Conservation (phyloP, 2,329 filamentous ascomycete genomes). For the Proliferodiscus dingleyae region DNA sequence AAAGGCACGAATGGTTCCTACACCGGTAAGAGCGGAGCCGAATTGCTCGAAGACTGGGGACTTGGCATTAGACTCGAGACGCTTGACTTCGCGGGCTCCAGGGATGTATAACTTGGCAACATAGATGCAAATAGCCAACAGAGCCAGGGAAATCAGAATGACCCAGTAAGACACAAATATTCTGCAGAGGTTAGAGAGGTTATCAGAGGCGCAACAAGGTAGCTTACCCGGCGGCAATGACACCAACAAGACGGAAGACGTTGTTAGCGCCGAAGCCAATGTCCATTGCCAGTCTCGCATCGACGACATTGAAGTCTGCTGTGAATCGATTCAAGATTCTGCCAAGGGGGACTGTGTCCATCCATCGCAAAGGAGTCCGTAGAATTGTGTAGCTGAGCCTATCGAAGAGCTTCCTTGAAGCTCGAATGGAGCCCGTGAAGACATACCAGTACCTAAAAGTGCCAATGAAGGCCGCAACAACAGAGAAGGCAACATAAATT, state of each 20-base stretch:
- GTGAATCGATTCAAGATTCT: slow-evolving; percentile 75
- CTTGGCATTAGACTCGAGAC: slow-evolving; percentile 71
- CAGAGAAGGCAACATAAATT: slow-evolving; percentile 60
- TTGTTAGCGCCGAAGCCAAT: slow-evolving; percentile 56
- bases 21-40: slow-evolving; percentile 64
- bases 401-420: slow-evolving; percentile 64
- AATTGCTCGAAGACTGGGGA: slow-evolving; percentile 80
- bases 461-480: slow-evolving; percentile 52
- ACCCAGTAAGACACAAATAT: slow-evolving; percentile 64
- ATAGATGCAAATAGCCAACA: slow-evolving; percentile 54
- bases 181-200: slow-evolving; percentile 33
- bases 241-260: slow-evolving; percentile 57
- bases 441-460: slow-evolving; percentile 59
- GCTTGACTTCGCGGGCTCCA: slow-evolving; percentile 70
- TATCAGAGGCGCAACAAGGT: slow-evolving; percentile 50
- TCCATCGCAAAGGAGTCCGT: slow-evolving; percentile 69
- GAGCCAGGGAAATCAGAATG: slow-evolving; percentile 53
- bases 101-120: slow-evolving; percentile 59
- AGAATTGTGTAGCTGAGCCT: slow-evolving; percentile 63
- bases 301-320: slow-evolving; percentile 69
- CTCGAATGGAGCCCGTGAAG: slow-evolving; percentile 60
- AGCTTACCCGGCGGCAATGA: slow-evolving; percentile 55
- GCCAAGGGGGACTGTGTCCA: slow-evolving; percentile 74
- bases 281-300: slow-evolving; percentile 61
- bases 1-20: slow-evolving; percentile 72